Evolutionary conservation across 2,329 filamentous ascomycete species (phyloP).

Genomic region (Penicillium glabrum): DNA sequence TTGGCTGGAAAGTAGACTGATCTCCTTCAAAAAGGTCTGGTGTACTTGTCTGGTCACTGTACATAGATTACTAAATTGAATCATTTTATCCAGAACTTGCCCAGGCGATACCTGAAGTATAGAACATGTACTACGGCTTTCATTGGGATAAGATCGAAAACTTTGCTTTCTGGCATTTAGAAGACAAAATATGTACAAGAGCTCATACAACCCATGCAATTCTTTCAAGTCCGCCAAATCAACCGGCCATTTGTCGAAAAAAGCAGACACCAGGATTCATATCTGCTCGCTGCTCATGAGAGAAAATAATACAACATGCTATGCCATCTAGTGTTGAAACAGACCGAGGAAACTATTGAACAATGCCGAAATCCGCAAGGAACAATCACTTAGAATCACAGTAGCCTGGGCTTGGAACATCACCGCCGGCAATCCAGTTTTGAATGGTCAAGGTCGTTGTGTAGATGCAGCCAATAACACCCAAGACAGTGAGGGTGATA

Average conservation of each 20-base stretch:
- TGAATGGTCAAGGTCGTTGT: constrained; percentile 83
- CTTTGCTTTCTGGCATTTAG: neutral
- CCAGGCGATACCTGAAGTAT: neutral
- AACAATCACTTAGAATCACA: constrained; percentile 51
- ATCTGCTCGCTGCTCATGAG: constrained; percentile 7
- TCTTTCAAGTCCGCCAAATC: constrained; percentile 2
- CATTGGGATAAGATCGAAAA: neutral
- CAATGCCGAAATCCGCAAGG: neutral
- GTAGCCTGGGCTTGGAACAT: constrained; percentile 59
- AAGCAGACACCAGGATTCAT: constrained; percentile 6
- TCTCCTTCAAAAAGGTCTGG: neutral
- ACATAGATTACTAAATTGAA: constrained; percentile 21
- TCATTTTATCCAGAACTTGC: neutral
- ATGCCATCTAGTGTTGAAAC: constrained; percentile 15
- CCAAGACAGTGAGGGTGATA: constrained; percentile 75
- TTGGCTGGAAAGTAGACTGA: neutral
- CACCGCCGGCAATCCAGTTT: constrained; percentile 71
- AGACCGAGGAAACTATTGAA: neutral
- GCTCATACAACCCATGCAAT: neutral
- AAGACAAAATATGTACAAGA: constrained; percentile 14
- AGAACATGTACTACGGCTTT: neutral
- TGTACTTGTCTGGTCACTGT: constrained; percentile 15
- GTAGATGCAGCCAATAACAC: constrained; percentile 84
- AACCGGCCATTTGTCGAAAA: constrained; percentile 9
- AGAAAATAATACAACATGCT: constrained; percentile 12